Conservation (phyloP, 2,329 filamentous ascomycete species). For the Beauveria caledonica region DNA sequence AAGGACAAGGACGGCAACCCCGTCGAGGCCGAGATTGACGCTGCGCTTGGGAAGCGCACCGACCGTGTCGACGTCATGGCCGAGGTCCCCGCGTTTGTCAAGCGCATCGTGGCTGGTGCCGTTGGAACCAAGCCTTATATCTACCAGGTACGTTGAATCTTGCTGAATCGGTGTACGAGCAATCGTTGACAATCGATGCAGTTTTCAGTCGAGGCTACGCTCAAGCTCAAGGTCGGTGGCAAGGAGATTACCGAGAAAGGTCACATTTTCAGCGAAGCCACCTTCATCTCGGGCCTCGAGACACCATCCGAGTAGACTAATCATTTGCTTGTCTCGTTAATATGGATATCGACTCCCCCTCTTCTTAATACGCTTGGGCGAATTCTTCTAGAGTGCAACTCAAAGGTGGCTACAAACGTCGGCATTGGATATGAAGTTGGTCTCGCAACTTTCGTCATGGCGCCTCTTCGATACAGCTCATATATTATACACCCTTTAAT, state of each 20-base stretch:
- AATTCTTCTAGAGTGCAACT: conserved; percentile 13
- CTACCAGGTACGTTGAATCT: conserved; percentile 63
- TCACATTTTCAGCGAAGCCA: conserved; percentile 76
- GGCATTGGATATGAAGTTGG: conserved; percentile 20
- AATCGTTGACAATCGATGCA: conserved; percentile 26
- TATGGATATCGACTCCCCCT: not conserved
- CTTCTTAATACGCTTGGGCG: conserved; percentile 4
- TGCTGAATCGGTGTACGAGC: too few relatives aligned
- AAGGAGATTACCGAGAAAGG: conserved; percentile 73
- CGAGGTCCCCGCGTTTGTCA: conserved; percentile 91
- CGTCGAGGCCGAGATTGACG: conserved; percentile 62
- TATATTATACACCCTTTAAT: conserved; percentile 13
- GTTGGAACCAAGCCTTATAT: conserved; percentile 95
- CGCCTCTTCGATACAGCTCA: conserved; percentile 9
- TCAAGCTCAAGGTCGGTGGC: conserved; percentile 82
- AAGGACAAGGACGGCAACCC: conserved; percentile 67
- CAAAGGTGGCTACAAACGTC: conserved; percentile 12
- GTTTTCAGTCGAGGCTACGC: conserved; percentile 61
- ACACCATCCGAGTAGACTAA: conserved; percentile 27
- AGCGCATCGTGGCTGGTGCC: conserved; percentile 80
- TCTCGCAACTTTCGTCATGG: conserved; percentile 17
- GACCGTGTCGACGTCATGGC: conserved; percentile 91
- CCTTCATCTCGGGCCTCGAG: conserved; percentile 65
- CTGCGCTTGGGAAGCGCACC: conserved; percentile 56
- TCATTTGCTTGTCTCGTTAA: not conserved